Conservation (phyloP, 2,329 filamentous ascomycete genomes). For the Calonectria hawksworthii region DNA sequence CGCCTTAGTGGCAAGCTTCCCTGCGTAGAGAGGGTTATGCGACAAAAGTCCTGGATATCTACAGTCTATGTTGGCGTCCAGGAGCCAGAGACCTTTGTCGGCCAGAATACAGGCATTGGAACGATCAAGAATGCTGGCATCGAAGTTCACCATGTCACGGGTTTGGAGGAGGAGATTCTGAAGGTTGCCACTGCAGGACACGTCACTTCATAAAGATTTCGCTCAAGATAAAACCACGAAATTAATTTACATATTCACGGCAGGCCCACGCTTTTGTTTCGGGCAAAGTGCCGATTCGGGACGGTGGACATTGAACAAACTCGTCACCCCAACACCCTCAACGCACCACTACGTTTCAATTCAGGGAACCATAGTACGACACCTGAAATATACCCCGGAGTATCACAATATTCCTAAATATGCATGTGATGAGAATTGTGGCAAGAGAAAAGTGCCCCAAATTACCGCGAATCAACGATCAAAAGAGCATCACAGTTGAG, state of each 20-base stretch:
- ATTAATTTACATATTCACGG: background rate
- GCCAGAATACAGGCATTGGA: slow-evolving; percentile 80
- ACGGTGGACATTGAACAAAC: background rate
- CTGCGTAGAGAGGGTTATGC: slow-evolving; percentile 85
- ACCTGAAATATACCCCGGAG: background rate
- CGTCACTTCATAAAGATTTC: slow-evolving; percentile 31
- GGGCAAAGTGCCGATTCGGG: background rate
- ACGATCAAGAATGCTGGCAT: slow-evolving; percentile 82
- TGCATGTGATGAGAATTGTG: no score
- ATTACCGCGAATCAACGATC: background rate
- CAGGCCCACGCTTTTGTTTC: background rate
- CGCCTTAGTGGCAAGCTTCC: slow-evolving; percentile 81
- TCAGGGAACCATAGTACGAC: background rate
- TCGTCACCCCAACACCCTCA: background rate
- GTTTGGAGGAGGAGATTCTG: slow-evolving; percentile 86
- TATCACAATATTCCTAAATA: background rate
- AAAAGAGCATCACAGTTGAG: background rate
- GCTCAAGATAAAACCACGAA: background rate
- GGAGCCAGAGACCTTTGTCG: slow-evolving; percentile 93
- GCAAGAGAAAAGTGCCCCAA: background rate
- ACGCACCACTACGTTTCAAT: background rate
- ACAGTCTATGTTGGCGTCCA: slow-evolving; percentile 89
- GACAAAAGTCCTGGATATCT: slow-evolving; percentile 72
- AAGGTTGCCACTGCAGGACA: slow-evolving; percentile 89
- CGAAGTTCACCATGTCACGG: slow-evolving; percentile 78